A percentile compares a stretch with the other conserved stretches of the same genome.
Conservation (phyloP, 2,329 filamentous ascomycete species). For the Monascus ruber region DNA sequence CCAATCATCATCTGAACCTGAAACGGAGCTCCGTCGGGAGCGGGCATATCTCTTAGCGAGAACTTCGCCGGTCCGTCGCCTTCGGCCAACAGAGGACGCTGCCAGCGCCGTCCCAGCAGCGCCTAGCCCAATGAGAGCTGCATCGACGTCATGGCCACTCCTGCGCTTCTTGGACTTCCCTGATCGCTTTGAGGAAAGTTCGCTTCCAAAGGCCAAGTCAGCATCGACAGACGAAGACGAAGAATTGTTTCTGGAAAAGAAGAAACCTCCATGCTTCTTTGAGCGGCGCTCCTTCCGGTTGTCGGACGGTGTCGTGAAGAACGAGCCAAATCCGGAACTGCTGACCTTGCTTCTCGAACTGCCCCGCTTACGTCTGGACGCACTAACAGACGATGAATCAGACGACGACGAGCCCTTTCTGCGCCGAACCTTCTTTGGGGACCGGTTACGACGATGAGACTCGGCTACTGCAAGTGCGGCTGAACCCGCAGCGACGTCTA, state of each 20-base stretch:
- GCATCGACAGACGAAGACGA: slow-evolving; percentile 58
- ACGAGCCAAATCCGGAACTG: slow-evolving; percentile 45
- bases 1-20: slow-evolving; percentile 38
- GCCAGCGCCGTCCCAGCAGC: slow-evolving; percentile 38
- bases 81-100: slow-evolving; percentile 22
- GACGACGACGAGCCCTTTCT: slow-evolving; percentile 40
- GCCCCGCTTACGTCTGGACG: slow-evolving; percentile 44
- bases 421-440: slow-evolving; percentile 19
- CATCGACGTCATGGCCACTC: slow-evolving; percentile 28
- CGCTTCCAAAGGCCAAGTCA: slow-evolving; percentile 57
- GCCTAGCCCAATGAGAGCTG: slow-evolving; percentile 38
- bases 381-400: slow-evolving; percentile 53
- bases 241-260: slow-evolving; percentile 47
- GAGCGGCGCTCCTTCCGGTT: slow-evolving; percentile 38
- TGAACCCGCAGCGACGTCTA: slow-evolving; percentile 26
- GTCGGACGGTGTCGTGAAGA: slow-evolving; percentile 53
- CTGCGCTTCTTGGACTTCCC: slow-evolving; percentile 25
- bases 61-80: slow-evolving; percentile 23
- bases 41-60: slow-evolving; percentile 19
- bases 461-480: slow-evolving; percentile 17
- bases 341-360: slow-evolving; percentile 27
- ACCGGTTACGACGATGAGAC: slow-evolving; percentile 19
- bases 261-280: slow-evolving; percentile 39
- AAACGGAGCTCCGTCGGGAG: slow-evolving; percentile 15
- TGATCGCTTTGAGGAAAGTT: slow-evolving; percentile 31